Percentiles rank a stretch among this genome's conserved stretches.
Evolutionary conservation across 2,329 filamentous ascomycete genomes (phyloP).

Genomic region (Cercospora sojina): DNA sequence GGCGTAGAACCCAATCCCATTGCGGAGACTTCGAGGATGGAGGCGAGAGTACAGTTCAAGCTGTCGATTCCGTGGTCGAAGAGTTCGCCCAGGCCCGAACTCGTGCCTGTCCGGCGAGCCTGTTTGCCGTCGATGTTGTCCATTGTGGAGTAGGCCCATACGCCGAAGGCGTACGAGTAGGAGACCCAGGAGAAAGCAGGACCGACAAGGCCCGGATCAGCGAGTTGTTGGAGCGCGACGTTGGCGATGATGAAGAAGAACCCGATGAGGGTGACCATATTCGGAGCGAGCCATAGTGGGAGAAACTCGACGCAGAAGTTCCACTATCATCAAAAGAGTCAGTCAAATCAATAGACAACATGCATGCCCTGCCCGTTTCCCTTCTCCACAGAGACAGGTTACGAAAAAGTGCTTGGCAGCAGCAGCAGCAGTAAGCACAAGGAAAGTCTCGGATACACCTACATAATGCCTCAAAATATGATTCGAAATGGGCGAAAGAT

Average conservation of each 20-base stretch:
- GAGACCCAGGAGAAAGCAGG: constrained; percentile 78
- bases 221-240: constrained; percentile 70
- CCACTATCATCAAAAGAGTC: constrained; percentile 65
- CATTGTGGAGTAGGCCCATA: constrained; percentile 98
- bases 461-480: constrained; percentile 96
- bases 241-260: constrained; percentile 94
- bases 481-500: constrained; percentile 89
- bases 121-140: constrained; percentile 99
- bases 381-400: neutral
- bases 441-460: constrained; percentile 47
- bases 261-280: constrained; percentile 93
- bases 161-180: constrained; percentile 89
- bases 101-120: constrained; percentile 89
- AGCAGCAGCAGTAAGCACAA: constrained; percentile 3
- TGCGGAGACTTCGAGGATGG: constrained; percentile 84
- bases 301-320: constrained; percentile 90
- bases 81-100: constrained; percentile 89
- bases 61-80: constrained; percentile 99
- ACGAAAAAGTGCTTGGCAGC: constrained; percentile 2
- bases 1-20: constrained; percentile 86
- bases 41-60: constrained; percentile 92
- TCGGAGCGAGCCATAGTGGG: constrained; percentile 94
- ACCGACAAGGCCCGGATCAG: constrained; percentile 85
- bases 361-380: no score
- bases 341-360: no score